Conservation (phyloP, 805 yeast species). For the Crinitomyces ghanaensis region DNA sequence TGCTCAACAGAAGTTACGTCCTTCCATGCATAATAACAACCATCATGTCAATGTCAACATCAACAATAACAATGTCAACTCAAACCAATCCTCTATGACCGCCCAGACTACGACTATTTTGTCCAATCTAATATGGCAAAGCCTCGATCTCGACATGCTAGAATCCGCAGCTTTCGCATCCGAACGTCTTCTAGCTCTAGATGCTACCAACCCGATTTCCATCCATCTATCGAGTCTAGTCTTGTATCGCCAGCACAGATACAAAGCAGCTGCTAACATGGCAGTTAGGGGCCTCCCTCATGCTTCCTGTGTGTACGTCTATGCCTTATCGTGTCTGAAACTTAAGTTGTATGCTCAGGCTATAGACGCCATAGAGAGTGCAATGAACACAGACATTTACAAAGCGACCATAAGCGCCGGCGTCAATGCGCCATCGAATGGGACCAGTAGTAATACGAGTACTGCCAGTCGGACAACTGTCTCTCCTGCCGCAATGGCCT, state of each 20-base stretch:
- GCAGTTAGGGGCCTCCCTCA: constrained; percentile 38
- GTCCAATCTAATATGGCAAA: constrained; percentile 49
- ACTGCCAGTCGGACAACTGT: constrained; percentile 31
- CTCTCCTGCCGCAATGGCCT: constrained; percentile 57
- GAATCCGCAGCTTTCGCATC: constrained; percentile 77
- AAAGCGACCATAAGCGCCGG: not conserved
- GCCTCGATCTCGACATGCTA: constrained; percentile 57
- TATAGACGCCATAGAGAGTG: constrained; percentile 34
- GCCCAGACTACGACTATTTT: too few relatives aligned
- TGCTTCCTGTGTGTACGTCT: constrained; percentile 66
- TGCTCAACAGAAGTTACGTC: too few relatives aligned
- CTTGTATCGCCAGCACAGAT: constrained; percentile 45
- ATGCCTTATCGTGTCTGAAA: constrained; percentile 53
- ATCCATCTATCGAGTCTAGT: constrained; percentile 61
- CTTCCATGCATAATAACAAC: too few relatives aligned
- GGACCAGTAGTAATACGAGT: constrained; percentile 4
- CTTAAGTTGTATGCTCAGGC: constrained; percentile 53
- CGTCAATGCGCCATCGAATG: not conserved
- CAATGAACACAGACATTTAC: constrained; percentile 3
- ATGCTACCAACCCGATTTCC: constrained; percentile 45
- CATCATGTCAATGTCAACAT: too few relatives aligned
- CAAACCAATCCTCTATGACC: too few relatives aligned
- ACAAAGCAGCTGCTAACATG: constrained; percentile 47
- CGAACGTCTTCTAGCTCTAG: constrained; percentile 64
- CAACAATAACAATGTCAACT: too few relatives aligned